A percentile compares a stretch with the other conserved stretches of the same genome.
Evolutionary conservation across 176 grass and related monocot genomes (phyloP).

Genomic region (Elaeis guineensis): DNA sequence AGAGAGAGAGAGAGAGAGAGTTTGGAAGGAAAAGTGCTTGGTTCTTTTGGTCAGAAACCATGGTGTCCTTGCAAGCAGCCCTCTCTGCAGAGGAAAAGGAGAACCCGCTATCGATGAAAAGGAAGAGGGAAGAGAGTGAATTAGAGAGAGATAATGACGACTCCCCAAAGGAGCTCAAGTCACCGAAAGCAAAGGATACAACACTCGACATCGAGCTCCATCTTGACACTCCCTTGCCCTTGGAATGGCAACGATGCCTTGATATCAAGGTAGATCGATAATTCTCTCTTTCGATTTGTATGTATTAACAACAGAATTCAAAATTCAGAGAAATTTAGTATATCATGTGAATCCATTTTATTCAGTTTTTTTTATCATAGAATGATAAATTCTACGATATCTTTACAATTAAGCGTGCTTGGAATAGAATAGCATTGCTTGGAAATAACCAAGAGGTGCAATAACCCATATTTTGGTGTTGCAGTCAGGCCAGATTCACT

Average conservation of each 20-base stretch:
- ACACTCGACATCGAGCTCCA: not conserved
- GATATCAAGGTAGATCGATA: conserved; percentile 8
- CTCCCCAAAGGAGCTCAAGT: not conserved
- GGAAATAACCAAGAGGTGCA: no score
- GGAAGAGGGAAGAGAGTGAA: not conserved
- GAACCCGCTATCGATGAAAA: not conserved
- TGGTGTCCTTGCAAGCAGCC: conserved; percentile 16
- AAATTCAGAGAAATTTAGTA: no score
- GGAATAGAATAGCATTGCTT: no score
- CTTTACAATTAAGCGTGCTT: no score
- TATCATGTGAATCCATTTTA: no score
- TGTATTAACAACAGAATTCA: no score
- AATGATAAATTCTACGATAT: no score
- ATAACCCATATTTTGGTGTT: not conserved
- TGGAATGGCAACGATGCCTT: conserved; percentile 21
- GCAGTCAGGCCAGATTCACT: conserved; percentile 14
- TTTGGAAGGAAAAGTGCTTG: not conserved
- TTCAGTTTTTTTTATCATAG: no score
- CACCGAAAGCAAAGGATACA: not conserved
- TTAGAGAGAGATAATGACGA: no score
- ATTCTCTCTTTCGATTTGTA: no score
- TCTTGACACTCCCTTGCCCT: conserved; percentile 10
- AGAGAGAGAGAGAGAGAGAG: not conserved
- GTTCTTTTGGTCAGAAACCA: not conserved
- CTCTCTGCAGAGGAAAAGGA: not conserved